Percentiles rank a stretch among this genome's conserved stretches.
phyloP scores from a whole-genome alignment of 2,329 filamentous ascomycete genomes.

The Alternaria longipes region DNA sequence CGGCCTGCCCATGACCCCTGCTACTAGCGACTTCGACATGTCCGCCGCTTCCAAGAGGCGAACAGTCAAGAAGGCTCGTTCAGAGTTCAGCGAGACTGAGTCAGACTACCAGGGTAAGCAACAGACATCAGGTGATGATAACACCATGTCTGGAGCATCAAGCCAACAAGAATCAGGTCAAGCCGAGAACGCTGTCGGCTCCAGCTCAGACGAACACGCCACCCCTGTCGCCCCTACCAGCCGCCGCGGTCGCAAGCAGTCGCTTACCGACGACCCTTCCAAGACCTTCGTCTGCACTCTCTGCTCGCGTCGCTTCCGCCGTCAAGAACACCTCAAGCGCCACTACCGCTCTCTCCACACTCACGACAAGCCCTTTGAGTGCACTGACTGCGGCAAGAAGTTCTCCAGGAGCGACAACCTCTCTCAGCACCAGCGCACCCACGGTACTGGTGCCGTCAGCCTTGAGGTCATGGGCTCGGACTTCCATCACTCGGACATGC shows the following conservation, averaged over 20 bases:
- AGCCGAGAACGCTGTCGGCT: conserved; percentile 57
- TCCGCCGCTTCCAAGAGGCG: conserved; percentile 37
- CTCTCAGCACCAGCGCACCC: conserved; percentile 92
- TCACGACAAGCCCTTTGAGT: conserved; percentile 98
- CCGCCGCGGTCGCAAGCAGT: conserved; percentile 97
- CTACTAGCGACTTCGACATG: conserved; percentile 60
- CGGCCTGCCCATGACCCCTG: conserved; percentile 68
- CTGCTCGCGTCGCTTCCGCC: conserved; percentile 95
- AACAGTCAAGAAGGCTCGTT: conserved; percentile 38
- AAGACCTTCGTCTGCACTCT: conserved; percentile 98
- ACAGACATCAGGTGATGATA: conserved; percentile 44
- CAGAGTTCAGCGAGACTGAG: conserved; percentile 48
- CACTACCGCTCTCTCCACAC: conserved; percentile 99
- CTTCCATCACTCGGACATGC: conserved; percentile 58
- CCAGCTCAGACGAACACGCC: conserved; percentile 55
- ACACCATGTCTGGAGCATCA: conserved; percentile 48
- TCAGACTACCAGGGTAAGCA: conserved; percentile 49
- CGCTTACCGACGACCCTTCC: conserved; percentile 93
- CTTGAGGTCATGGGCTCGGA: conserved; percentile 84
- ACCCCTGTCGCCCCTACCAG: conserved; percentile 65
- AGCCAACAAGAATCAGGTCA: conserved; percentile 49
- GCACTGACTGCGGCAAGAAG: conserved; percentile 97
- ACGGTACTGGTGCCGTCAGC: conserved; percentile 87
- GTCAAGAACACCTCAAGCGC: conserved; percentile 97
- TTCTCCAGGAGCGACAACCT: conserved; percentile 98